phyloP scores from a whole-genome alignment of 495 filamentous ascomycete species.

The Trichoderma virens region DNA sequence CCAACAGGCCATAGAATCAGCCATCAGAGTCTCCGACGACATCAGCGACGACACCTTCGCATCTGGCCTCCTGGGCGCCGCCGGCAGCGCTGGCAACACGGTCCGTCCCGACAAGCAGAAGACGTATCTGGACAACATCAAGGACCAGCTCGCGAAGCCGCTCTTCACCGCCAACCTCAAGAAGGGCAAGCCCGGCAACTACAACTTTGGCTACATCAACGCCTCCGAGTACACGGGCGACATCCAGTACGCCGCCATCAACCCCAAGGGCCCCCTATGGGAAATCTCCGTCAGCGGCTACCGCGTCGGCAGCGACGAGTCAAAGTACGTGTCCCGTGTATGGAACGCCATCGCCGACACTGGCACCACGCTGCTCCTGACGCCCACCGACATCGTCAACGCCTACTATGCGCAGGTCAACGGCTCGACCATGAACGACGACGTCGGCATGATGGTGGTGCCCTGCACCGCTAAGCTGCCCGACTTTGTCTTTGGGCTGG shows the following conservation, averaged over 20 bases:
- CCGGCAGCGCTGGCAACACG: slow-evolving; percentile 55
- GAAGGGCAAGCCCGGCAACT: slow-evolving; percentile 44
- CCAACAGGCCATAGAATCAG: slow-evolving; percentile 61
- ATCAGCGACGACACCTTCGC: slow-evolving; percentile 52
- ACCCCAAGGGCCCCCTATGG: slow-evolving; percentile 60
- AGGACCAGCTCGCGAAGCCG: slow-evolving; percentile 80
- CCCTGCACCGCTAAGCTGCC: slow-evolving; percentile 57
- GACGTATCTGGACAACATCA: slow-evolving; percentile 83
- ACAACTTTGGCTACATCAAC: slow-evolving; percentile 68
- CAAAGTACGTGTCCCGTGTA: slow-evolving; percentile 21
- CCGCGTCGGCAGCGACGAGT: slow-evolving; percentile 39
- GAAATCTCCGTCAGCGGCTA: slow-evolving; percentile 55
- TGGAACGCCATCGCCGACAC: slow-evolving; percentile 50
- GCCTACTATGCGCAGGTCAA: slow-evolving; percentile 53
- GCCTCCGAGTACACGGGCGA: slow-evolving; percentile 50
- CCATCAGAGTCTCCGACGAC: slow-evolving; percentile 46
- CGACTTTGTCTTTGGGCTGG: slow-evolving; percentile 52
- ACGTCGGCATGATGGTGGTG: slow-evolving; percentile 59
- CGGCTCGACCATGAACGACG: slow-evolving; percentile 33
- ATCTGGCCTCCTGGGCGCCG: slow-evolving; percentile 65
- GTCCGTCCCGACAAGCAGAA: slow-evolving; percentile 73
- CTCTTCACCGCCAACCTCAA: slow-evolving; percentile 76
- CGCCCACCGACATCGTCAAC: slow-evolving; percentile 43
- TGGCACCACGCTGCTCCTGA: slow-evolving; percentile 58
- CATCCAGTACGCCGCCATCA: slow-evolving; percentile 53